Evolutionary conservation across 305 asterid genomes (phyloP), one percentile per base, ranked within the genome.

Genomic region (Ilex paraguariensis): DNA sequence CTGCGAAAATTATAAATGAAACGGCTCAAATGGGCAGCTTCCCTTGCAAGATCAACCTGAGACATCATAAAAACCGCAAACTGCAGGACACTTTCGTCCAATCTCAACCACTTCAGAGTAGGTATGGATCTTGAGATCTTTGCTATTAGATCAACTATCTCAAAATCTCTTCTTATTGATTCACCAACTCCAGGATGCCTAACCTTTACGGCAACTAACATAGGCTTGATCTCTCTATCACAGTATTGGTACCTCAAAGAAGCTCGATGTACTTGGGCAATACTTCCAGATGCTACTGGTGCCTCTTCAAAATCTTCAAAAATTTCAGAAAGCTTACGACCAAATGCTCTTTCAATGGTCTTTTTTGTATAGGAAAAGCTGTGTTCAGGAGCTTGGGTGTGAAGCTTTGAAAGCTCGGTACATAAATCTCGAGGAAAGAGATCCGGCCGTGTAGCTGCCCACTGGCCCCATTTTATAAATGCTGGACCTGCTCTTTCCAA

Each of bases 401-500:
- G 74, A 59, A 70, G 74, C 17, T 64, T 70, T 15, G 74, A 63
- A 11, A 70, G 62, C 59, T 70, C 66, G 54, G 45, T 13, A 48
- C 74, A 70, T 44, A 70, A 70, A 54, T 70, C 74, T 52, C 31
- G 57, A 10, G 66, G 53, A 39, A 70, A 70, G 17, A 64, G 70
- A 70, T 64, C 66, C 14, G 74, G 74, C 31, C 62, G 61, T 44
- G 74, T 70, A 58, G 74, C 70, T 57, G 62, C 74, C 74, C 66
- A 70, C 44, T 70, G 65, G 12, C 74, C 70, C 70, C 74, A 64
- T 54, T 70, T 64, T 50, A 70, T 64, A 46, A 70, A 70, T 49
- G 70, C 70, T 10, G 66, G 74, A 50, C 70, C 62, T 31, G 66
- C 62, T 52, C 49, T 48, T 64, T 70, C 66, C 28, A 70, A 46